Evolutionary conservation across 495 filamentous ascomycete species (phyloP).

Genomic region (Aspergillus avenaceus): DNA sequence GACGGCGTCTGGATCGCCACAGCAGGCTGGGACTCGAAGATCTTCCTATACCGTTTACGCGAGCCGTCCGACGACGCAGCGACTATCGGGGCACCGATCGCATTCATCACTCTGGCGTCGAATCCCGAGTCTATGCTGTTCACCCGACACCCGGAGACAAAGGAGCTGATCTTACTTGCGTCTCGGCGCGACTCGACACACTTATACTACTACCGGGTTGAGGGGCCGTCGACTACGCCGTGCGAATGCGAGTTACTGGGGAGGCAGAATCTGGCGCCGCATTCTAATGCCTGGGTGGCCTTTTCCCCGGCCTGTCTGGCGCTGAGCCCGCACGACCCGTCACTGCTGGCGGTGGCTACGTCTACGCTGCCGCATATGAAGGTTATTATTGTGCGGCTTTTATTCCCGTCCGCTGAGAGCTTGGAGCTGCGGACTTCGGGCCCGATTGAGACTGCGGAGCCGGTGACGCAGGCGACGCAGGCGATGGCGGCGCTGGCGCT

Average conservation of each 20-base stretch:
- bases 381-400: slow-evolving; percentile 56
- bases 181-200: slow-evolving; percentile 58
- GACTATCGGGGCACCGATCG: slow-evolving; percentile 38
- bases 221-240: slow-evolving; percentile 1
- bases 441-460: slow-evolving; percentile 4
- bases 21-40: slow-evolving; percentile 61
- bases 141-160: slow-evolving; percentile 41
- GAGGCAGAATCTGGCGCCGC: slow-evolving; percentile 59
- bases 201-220: slow-evolving; percentile 55
- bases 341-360: slow-evolving; percentile 58
- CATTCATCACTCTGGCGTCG: slow-evolving; percentile 45
- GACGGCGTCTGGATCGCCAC: slow-evolving; percentile 49
- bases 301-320: slow-evolving; percentile 60
- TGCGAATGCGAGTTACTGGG: slow-evolving; percentile 41
- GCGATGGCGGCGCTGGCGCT: slow-evolving; percentile 43
- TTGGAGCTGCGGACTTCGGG: background rate
- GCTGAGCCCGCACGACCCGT: slow-evolving; percentile 50
- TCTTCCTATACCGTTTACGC: slow-evolving; percentile 47
- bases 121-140: slow-evolving; percentile 63
- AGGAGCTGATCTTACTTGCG: slow-evolving; percentile 46
- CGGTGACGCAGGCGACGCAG: slow-evolving; percentile 46
- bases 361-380: slow-evolving; percentile 63
- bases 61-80: slow-evolving; percentile 10
- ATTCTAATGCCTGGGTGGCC: slow-evolving; percentile 59
- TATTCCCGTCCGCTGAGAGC: slow-evolving; percentile 39